These are phyloP conservation scores for Claviceps sp. DNA, from an alignment of 2,329 filamentous ascomycete genomes.

Conservation along the genomic window DNA sequence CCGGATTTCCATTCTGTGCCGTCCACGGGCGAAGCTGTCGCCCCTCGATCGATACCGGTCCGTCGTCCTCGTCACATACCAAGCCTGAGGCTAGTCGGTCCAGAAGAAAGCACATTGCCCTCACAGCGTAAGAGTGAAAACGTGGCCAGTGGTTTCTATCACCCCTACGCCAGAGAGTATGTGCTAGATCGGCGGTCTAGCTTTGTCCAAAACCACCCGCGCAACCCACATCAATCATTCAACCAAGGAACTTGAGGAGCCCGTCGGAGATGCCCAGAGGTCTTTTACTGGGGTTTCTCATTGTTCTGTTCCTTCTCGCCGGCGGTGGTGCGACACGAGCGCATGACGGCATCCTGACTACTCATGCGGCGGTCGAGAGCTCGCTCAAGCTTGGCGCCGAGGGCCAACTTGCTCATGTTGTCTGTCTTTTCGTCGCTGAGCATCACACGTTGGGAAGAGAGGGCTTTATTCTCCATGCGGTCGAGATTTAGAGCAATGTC, in stretches of 20 bases:
- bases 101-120: background rate
- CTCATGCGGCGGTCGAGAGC: slow-evolving; percentile 78
- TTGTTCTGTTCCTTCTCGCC: slow-evolving; percentile 25
- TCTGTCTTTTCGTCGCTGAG: slow-evolving; percentile 69
- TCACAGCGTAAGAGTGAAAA: background rate
- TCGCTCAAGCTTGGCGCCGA: slow-evolving; percentile 82
- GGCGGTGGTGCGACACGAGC: slow-evolving; percentile 28
- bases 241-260: background rate
- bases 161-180: background rate
- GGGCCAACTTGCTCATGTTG: slow-evolving; percentile 71
- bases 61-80: background rate
- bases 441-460: slow-evolving; percentile 59
- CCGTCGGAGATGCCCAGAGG: background rate
- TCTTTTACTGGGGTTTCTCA: slow-evolving; percentile 18
- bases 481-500: slow-evolving; percentile 70
- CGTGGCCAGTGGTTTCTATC: background rate
- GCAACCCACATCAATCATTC: background rate
- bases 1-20: background rate
- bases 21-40: background rate
- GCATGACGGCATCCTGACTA: slow-evolving; percentile 78
- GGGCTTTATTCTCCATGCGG: slow-evolving; percentile 80
- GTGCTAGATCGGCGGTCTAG: background rate
- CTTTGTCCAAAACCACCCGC: background rate
- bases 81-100: background rate
- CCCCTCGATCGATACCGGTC: background rate